Evolutionary conservation across 2,329 filamentous ascomycete species (phyloP), one percentile per base, ranked within the genome.

Genomic region (Aspergillus bombycis): DNA sequence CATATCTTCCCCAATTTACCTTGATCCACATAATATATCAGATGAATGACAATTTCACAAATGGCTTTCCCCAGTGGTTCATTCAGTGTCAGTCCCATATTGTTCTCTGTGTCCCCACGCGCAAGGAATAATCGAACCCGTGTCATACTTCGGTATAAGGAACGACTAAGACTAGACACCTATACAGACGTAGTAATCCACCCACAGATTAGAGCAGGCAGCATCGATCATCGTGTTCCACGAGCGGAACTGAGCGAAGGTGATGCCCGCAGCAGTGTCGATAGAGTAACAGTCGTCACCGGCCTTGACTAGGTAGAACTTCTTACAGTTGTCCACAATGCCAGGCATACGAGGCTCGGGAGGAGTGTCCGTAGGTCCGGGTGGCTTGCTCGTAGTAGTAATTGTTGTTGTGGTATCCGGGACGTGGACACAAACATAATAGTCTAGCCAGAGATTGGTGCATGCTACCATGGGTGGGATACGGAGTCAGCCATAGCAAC

Each of bases 181-280:
- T 19, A 66, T 58, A 54, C 64, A 67, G 14, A 64, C 52, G 52
- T 64, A 66, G 41, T 59, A 61, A 7, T 57, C 54, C 11, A 58
- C 61, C 54, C 61, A 57, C 43, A 67, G 41, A 30, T 65, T 63
- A 11, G 36, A 50, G 63, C 65, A 68, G 30, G 16, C 28, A 6
- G 54, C 32, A 16, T 68, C 61, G 36, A 68, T 54, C 41, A 48
- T 16, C 7, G 65, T 59, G 50, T 66, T 68, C 66, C 65, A 65
- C 23, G 26, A 16, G 23, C 57, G 46, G 34, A 68, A 65, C 48
- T 68, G 60, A 4, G 55, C 57, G 4, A 63, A 57, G 14, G 64
- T 66, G 60, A 66, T 67, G 34, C 62, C 60, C 23, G 58, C 56
- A 1, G 48, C 57, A 0, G 52, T 55, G 16, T 66, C 43, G 56